These are phyloP conservation scores for Colletotrichum lupini DNA, from an alignment of 2,329 filamentous ascomycete species.

Conservation along the genomic window DNA sequence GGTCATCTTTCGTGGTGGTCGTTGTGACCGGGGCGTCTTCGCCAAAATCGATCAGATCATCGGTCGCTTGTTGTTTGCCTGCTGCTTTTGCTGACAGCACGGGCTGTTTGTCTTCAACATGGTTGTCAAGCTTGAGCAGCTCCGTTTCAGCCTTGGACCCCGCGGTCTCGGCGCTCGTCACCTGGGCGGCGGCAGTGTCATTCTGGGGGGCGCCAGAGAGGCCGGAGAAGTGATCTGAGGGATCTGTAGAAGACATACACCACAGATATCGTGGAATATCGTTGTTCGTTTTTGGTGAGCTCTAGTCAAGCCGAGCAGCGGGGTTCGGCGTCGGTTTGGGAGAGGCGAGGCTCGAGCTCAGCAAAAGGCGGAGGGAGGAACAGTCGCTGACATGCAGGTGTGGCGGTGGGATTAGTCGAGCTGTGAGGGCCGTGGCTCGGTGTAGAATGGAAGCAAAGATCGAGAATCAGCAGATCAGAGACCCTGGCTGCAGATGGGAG, in stretches of 20 bases:
- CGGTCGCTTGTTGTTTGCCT: conserved; percentile 27
- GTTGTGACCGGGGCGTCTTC: conserved; percentile 5
- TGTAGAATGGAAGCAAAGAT: background rate
- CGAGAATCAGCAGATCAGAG: background rate
- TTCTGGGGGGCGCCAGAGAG: conserved; percentile 26
- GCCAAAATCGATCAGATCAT: conserved; percentile 36
- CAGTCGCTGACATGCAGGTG: conserved; percentile 21
- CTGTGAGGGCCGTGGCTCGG: too few relatives aligned
- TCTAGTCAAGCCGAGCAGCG: conserved; percentile 15
- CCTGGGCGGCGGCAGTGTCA: conserved; percentile 33
- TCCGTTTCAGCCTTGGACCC: conserved; percentile 34
- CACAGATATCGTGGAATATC: conserved; percentile 11
- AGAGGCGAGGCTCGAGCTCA: conserved; percentile 27
- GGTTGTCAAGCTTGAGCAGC: conserved; percentile 7
- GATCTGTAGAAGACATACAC: conserved; percentile 37
- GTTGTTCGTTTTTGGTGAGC: background rate
- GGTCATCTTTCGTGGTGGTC: background rate
- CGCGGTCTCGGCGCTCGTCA: conserved; percentile 36
- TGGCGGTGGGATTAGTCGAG: background rate
- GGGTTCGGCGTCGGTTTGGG: conserved; percentile 11
- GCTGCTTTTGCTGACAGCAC: conserved; percentile 23
- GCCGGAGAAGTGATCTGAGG: conserved; percentile 21
- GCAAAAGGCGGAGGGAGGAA: conserved; percentile 20
- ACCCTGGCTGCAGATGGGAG: background rate
- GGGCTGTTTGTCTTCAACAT: background rate